phyloP scores from a whole-genome alignment of 2,329 filamentous ascomycete genomes.

The Ophiostoma ulmi region DNA sequence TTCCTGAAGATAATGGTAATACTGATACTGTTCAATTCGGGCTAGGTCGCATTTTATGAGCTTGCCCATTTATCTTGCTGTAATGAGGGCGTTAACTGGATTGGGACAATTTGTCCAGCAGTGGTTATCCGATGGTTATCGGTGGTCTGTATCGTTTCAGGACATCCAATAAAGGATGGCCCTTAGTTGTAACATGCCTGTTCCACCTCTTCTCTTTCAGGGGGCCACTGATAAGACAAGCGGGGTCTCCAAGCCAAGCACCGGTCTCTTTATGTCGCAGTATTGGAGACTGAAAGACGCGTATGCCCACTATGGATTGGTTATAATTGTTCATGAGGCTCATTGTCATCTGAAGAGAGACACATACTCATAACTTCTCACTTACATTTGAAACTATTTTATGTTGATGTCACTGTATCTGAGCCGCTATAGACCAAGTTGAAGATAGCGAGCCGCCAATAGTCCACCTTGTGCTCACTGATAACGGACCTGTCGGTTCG shows the following conservation, averaged over 20 bases:
- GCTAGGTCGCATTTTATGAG: not conserved
- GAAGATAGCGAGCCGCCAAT: not conserved
- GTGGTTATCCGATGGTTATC: not conserved
- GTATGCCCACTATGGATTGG: not conserved
- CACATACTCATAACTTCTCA: not conserved
- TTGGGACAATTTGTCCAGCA: slow-evolving; percentile 8
- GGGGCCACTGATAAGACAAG: slow-evolving; percentile 5
- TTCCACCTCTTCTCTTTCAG: not conserved
- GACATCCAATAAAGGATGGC: not conserved
- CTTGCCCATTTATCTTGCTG: not conserved
- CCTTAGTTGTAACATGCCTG: not conserved
- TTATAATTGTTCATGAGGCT: not conserved
- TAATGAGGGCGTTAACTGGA: not conserved
- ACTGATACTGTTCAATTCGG: not conserved
- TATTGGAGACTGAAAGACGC: not conserved
- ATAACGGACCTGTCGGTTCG: not conserved
- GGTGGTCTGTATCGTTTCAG: not conserved
- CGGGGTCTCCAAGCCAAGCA: slow-evolving; percentile 1
- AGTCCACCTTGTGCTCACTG: not conserved
- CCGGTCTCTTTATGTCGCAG: not conserved
- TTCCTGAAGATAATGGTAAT: not conserved
- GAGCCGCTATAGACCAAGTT: not conserved
- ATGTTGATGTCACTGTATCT: not conserved
- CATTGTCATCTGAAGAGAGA: not conserved
- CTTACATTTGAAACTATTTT: not conserved